A percentile compares a stretch with the other conserved stretches of the same genome.
These are phyloP conservation scores for Fusarium incarnatum DNA, from an alignment of 2,329 filamentous ascomycete species.

Conservation along the genomic window DNA sequence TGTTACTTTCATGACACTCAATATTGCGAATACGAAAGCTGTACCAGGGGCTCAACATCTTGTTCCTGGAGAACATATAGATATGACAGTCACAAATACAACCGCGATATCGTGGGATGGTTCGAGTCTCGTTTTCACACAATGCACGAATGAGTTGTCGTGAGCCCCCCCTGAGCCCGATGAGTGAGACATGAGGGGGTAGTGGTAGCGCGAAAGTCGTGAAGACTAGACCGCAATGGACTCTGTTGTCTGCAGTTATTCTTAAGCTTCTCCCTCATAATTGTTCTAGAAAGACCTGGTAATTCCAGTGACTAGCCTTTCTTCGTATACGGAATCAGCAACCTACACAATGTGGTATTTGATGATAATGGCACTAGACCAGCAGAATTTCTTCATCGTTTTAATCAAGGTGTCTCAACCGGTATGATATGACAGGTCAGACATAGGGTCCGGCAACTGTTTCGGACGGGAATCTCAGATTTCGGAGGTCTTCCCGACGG, in stretches of 20 bases:
- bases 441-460: constrained; percentile 25
- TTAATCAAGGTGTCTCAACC: not conserved
- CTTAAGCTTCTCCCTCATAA: not conserved
- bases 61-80: not conserved
- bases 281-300: not conserved
- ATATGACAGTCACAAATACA: not conserved
- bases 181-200: not conserved
- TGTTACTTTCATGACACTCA: not conserved
- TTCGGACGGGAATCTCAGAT: constrained; percentile 38
- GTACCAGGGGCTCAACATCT: not conserved
- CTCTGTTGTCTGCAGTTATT: not conserved
- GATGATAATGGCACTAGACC: not conserved
- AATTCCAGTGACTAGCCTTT: too few species aligned
- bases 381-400: not conserved
- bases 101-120: not conserved
- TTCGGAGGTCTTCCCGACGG: constrained; percentile 12
- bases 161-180: not conserved
- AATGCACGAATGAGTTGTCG: not conserved
- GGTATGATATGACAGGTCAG: constrained; percentile 8
- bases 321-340: too few species aligned
- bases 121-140: not conserved
- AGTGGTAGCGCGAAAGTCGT: not conserved
- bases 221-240: not conserved
- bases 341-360: not conserved
- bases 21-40: not conserved